Conservation (phyloP, 192 early-diverging fungal species). For the Mortierella claussenii region DNA sequence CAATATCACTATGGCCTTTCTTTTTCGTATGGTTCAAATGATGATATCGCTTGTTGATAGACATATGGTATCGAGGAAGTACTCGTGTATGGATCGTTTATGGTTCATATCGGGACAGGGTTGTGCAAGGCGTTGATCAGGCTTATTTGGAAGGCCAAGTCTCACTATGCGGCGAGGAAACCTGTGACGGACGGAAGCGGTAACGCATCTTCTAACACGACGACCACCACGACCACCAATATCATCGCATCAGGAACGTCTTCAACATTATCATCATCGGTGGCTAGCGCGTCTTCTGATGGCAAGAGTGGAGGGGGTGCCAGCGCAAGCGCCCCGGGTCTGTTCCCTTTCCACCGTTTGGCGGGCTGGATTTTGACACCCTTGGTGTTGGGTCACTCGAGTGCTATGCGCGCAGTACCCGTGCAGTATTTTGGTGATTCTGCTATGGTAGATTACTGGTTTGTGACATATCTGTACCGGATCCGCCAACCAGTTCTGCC, state of each 20-base stretch:
- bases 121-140: slow-evolving; percentile 33
- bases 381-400: slow-evolving; percentile 33
- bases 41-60: slow-evolving; percentile 29
- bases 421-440: slow-evolving; percentile 30
- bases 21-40: slow-evolving; percentile 9
- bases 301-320: not conserved
- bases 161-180: slow-evolving; percentile 6
- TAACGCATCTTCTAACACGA: not conserved
- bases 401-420: slow-evolving; percentile 11
- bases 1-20: not conserved
- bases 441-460: slow-evolving; percentile 36
- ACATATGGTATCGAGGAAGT: slow-evolving; percentile 45
- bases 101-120: slow-evolving; percentile 41
- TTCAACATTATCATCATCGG: slow-evolving; percentile 12
- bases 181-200: not conserved
- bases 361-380: slow-evolving; percentile 52
- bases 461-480: slow-evolving; percentile 19
- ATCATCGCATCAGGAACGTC: not conserved
- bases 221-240: slow-evolving; percentile 35
- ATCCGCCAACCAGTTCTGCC: not conserved
- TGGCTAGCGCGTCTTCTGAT: too few species aligned
- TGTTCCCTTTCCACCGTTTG: slow-evolving; percentile 45
- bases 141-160: slow-evolving; percentile 43
- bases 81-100: slow-evolving; percentile 52
- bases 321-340: slow-evolving; percentile 14